Percentiles rank a stretch among this genome's conserved stretches.
Conservation (phyloP, 2,329 filamentous ascomycete species). For the Sordariomycetes sp. region DNA sequence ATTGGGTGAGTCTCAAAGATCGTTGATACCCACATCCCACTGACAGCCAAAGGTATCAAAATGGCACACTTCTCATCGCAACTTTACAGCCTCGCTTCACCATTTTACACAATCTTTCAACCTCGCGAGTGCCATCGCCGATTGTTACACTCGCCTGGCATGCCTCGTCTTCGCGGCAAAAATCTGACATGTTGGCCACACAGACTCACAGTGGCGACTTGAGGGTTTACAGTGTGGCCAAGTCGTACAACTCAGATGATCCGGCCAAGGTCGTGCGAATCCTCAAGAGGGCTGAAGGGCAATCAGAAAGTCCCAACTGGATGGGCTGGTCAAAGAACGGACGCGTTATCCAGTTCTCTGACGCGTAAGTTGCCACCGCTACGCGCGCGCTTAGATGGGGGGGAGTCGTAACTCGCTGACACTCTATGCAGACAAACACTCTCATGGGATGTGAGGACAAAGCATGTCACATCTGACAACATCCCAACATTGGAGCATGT, state of each 20-base stretch:
- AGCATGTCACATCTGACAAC: constrained; percentile 82
- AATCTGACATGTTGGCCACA: constrained; percentile 94
- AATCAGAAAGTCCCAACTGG: constrained; percentile 75
- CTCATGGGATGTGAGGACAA: constrained; percentile 97
- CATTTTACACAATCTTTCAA: constrained; percentile 86
- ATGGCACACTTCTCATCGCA: constrained; percentile 86
- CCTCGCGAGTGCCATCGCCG: constrained; percentile 73
- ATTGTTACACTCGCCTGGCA: constrained; percentile 90
- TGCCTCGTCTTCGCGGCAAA: constrained; percentile 89
- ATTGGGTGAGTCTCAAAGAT: constrained; percentile 61
- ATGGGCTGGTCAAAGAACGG: constrained; percentile 98
- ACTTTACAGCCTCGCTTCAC: constrained; percentile 86
- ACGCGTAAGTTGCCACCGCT: constrained; percentile 57
- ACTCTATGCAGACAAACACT: constrained; percentile 62
- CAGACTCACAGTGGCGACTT: constrained; percentile 89
- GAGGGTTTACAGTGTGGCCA: constrained; percentile 93
- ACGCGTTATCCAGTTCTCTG: constrained; percentile 83
- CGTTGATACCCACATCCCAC: background rate
- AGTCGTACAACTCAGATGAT: constrained; percentile 61
- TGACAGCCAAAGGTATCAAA: constrained; percentile 62
- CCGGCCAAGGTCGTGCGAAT: constrained; percentile 83
- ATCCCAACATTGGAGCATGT: constrained; percentile 80
- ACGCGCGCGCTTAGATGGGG: constrained; percentile 37
- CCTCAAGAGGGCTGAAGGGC: constrained; percentile 70
- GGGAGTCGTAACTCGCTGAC: constrained; percentile 20